These are phyloP conservation scores for Tetrapisispora fleetii DNA, from an alignment of 805 yeast genomes.

Conservation along the genomic window DNA sequence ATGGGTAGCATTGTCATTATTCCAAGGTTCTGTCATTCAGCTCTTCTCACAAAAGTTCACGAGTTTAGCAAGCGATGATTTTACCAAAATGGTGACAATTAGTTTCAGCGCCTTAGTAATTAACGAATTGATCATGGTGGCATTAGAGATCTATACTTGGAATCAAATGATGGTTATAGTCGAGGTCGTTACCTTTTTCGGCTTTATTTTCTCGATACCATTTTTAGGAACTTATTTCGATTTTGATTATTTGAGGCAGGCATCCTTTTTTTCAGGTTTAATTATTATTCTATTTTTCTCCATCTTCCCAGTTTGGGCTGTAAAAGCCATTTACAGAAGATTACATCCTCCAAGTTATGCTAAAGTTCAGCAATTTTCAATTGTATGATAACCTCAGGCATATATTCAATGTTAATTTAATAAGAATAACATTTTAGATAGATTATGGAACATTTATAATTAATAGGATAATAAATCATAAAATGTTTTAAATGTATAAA, in stretches of 20 bases:
- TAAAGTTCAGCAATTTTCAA: conserved; percentile 68
- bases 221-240: conserved; percentile 82
- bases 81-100: conserved; percentile 72
- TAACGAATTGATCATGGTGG: conserved; percentile 91
- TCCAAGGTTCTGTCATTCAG: conserved; percentile 83
- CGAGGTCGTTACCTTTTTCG: conserved; percentile 56
- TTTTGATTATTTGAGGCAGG: conserved; percentile 46
- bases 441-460: background rate
- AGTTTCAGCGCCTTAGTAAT: conserved; percentile 70
- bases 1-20: conserved; percentile 85
- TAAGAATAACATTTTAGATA: background rate
- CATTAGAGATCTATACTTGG: conserved; percentile 89
- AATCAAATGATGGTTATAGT: conserved; percentile 63
- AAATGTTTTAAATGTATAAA: background rate
- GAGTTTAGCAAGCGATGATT: conserved; percentile 44
- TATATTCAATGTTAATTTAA: background rate
- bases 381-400: conserved; percentile 21
- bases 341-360: conserved; percentile 94
- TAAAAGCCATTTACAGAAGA: conserved; percentile 61
- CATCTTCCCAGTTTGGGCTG: conserved; percentile 82
- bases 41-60: conserved; percentile 69
- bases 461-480: background rate
- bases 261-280: conserved; percentile 61
- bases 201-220: conserved; percentile 72
- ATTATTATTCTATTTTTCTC: conserved; percentile 56